phyloP scores from a whole-genome alignment of 2,329 filamentous ascomycete species.

The Diaporthe citri region DNA sequence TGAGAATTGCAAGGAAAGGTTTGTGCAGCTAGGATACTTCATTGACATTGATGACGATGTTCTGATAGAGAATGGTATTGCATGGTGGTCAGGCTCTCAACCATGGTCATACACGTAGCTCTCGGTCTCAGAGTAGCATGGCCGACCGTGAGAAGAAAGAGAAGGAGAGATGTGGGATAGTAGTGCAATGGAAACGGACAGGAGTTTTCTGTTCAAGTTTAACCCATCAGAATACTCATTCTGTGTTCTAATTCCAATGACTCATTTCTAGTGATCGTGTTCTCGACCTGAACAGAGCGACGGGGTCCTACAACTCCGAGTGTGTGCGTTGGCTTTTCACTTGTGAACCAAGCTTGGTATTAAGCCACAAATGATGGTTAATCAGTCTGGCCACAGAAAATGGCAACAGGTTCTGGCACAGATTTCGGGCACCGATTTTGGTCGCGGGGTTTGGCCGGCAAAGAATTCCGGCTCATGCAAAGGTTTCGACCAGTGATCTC shows the following conservation, averaged over 20 bases:
- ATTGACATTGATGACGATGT: background rate
- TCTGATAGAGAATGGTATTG: background rate
- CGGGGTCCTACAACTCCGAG: background rate
- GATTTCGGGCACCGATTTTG: background rate
- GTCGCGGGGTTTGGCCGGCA: background rate
- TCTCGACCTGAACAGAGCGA: background rate
- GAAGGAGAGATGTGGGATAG: no score
- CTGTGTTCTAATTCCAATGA: background rate
- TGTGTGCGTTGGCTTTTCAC: background rate
- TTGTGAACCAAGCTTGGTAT: background rate
- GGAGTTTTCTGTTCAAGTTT: background rate
- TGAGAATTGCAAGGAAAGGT: background rate
- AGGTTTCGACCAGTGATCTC: background rate
- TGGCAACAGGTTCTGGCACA: background rate
- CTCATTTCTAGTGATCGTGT: background rate
- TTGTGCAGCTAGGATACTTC: fast-evolving
- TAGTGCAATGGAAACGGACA: no score
- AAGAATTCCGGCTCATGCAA: background rate
- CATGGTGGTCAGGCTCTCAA: background rate
- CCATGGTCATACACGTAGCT: background rate
- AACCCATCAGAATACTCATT: background rate
- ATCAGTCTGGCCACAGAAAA: background rate
- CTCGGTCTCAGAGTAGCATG: background rate
- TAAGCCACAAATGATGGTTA: background rate
- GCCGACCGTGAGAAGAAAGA: background rate